Evolutionary conservation across 2,329 filamentous ascomycete genomes (phyloP).

Genomic region (Penicillium sp.): DNA sequence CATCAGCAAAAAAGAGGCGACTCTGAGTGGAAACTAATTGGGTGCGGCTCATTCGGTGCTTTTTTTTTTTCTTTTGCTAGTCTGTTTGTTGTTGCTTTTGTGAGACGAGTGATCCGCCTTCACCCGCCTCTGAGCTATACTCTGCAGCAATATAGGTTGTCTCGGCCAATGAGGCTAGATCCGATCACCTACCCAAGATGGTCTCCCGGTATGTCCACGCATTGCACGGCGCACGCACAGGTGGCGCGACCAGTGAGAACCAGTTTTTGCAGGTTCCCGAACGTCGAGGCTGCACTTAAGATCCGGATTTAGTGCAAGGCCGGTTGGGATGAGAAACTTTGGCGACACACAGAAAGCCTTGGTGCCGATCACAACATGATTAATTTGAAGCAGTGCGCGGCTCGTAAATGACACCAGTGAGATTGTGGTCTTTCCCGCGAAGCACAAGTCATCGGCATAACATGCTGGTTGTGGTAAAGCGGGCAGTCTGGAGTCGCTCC

Average conservation of each 20-base stretch:
- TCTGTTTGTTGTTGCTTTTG: slow-evolving; percentile 2
- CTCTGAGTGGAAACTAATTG: slow-evolving; percentile 22
- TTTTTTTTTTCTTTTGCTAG: slow-evolving; percentile 18
- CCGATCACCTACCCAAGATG: slow-evolving; percentile 4
- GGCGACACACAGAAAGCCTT: neutral
- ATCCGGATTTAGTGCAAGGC: neutral
- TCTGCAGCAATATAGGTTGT: slow-evolving; percentile 8
- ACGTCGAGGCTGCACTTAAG: neutral
- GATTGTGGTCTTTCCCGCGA: neutral
- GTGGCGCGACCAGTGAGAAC: slow-evolving; percentile 7
- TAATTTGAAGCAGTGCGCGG: slow-evolving; percentile 12
- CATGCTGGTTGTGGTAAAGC: neutral
- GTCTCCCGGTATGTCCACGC: slow-evolving; percentile 9
- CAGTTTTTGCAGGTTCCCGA: neutral
- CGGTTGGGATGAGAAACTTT: slow-evolving; percentile 4
- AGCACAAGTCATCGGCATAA: neutral
- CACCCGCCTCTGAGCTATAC: slow-evolving; percentile 12
- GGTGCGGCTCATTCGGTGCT: slow-evolving; percentile 29
- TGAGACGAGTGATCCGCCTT: slow-evolving; percentile 2
- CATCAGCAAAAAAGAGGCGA: slow-evolving; percentile 23
- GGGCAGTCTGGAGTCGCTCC: neutral
- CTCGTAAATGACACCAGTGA: neutral
- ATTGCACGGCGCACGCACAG: slow-evolving; percentile 7
- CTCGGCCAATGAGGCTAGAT: slow-evolving; percentile 4
- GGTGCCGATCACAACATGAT: slow-evolving; percentile 11